Evolutionary conservation across 2,329 filamentous ascomycete species (phyloP), one percentile per base, ranked within the genome.

Genomic region (Cadophora luteo-olivacea): DNA sequence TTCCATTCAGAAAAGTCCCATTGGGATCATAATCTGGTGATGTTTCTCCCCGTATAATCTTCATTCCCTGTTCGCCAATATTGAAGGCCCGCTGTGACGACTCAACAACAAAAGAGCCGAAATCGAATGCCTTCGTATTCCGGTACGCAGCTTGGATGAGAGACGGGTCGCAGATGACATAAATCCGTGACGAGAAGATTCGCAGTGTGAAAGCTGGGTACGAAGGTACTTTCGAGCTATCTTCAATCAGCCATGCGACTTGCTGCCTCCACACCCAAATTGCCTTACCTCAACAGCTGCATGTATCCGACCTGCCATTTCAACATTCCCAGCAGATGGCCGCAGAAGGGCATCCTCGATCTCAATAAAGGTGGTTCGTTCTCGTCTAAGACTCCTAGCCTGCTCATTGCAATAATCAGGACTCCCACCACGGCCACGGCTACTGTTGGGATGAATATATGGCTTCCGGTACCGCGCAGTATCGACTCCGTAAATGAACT

Each of bases 291-390:
- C 11, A 84, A 55, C 29, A 75, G 78, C 22, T 74, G 70, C 63
- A 79, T 75, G 65, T 83, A 84, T 61, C 76, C 73, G 45, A 77
- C 74, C 60, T 80, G 77, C 61, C 78, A 74, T 55, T 75, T 72
- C 49, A 83, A 69, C 71, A 84, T 77, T 9, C 81, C 80, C 33
- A 85, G 73, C 24, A 84, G 76, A 69, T 85, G 84, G 1, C 84
- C 84, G 51, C 85, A 70, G 36, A 82, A 75, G 0, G 84, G 84
- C 41, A 85, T 77, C 19, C 55, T 76, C 0, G 81, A 76, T 29
- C 78, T 78, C 29, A 84, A 33, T 0, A 80, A 67, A 3, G 82
- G 82, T 9, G 84, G 84, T 67, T 85, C 84, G 60, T 55, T 61
- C 36, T 61, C 64, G 24, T 70, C 61, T 22, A 64, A 24, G 14